These are phyloP conservation scores for Hemileccinum hortonii DNA, from an alignment of 1,284 basidiomycete species.

Conservation along the genomic window DNA sequence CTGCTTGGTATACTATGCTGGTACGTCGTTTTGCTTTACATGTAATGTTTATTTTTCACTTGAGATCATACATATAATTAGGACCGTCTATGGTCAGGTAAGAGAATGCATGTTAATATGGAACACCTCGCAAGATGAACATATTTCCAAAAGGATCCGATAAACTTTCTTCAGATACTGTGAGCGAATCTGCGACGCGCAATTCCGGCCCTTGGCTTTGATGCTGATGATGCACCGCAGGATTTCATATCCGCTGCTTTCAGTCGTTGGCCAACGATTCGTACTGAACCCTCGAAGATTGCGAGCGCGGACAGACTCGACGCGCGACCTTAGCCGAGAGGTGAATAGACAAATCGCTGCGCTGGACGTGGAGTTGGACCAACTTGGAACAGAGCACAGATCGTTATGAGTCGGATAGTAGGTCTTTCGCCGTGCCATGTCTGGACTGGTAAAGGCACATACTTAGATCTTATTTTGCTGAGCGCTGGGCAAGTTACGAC, in stretches of 20 bases:
- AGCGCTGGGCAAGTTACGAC: too few species aligned
- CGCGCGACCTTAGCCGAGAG: slow-evolving; percentile 10
- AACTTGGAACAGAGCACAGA: background rate
- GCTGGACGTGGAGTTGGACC: background rate
- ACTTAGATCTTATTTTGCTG: too few species aligned
- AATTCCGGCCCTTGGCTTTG: too few species aligned
- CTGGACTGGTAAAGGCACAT: too few species aligned
- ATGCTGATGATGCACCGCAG: slow-evolving; percentile 2
- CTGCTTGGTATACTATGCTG: slow-evolving; percentile 14
- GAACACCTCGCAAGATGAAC: background rate
- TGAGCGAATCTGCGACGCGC: slow-evolving; percentile 6
- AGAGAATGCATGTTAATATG: background rate
- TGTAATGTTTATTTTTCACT: background rate
- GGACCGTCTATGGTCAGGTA: slow-evolving; percentile 13
- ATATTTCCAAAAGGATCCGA: slow-evolving; percentile 18
- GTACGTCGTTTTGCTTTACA: slow-evolving; percentile 8
- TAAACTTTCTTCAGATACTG: slow-evolving; percentile 10
- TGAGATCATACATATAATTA: background rate
- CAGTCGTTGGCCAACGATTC: slow-evolving; percentile 23
- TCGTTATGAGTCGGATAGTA: too few species aligned
- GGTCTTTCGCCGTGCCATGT: too few species aligned
- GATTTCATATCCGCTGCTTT: slow-evolving; percentile 12
- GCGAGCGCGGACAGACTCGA: background rate
- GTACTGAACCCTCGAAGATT: slow-evolving; percentile 25
- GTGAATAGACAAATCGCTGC: slow-evolving; percentile 19